Base-by-base conservation (phyloP, 192 early-diverging fungal genomes). In the Coemansia interrupta region DNA sequence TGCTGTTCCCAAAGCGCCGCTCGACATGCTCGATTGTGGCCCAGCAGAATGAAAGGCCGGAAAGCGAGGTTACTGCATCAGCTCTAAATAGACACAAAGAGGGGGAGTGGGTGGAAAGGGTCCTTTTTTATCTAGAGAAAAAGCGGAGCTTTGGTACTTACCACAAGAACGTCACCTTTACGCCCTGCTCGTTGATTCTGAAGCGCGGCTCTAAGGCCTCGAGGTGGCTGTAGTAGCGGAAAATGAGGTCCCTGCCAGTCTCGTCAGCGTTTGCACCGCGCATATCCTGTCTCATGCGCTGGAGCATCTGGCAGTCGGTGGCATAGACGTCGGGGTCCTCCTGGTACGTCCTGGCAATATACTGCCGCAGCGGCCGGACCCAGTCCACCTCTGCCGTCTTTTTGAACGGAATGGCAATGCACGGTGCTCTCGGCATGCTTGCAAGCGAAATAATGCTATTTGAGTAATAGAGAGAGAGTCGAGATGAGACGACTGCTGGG, bases 171-270 rank as follows among this genome's bases (percentile, higher is more conserved):
- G 84, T 70, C 22, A 95, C 81, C 63, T 93, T 92, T 49, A 98
- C 87, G 60, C 88, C 83, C 40, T 91, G 90, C 59, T 97, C 93
- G 66, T 95, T 93, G 13, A 98, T 84, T 30, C 90, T 92, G 68
- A 99, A 96, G 28, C 94, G 85, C 53, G 94, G 81, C 63, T 95
- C 95, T 32, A 97, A 80, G 11, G 95, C 80, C 66, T 99, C 96
- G 30, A 99, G 74, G 51, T 99, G 96, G 30, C 91, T 92, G 81
- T 93, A 96, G 73, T 99, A 99, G 39, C 93, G 89, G 74, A 94
- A 97, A 18, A 96, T 81, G 38, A 99, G 83, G 72, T 99, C 94
- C 22, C 93, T 73, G 18, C 95, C 96, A 0, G 91, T 96, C 51
- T 87, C 60, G 69, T 97, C 94, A 49, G 89, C 90, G n/a, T 92